These are phyloP conservation scores for Yamadazyma sp. DNA, from an alignment of 805 yeast genomes.

Conservation along the genomic window DNA sequence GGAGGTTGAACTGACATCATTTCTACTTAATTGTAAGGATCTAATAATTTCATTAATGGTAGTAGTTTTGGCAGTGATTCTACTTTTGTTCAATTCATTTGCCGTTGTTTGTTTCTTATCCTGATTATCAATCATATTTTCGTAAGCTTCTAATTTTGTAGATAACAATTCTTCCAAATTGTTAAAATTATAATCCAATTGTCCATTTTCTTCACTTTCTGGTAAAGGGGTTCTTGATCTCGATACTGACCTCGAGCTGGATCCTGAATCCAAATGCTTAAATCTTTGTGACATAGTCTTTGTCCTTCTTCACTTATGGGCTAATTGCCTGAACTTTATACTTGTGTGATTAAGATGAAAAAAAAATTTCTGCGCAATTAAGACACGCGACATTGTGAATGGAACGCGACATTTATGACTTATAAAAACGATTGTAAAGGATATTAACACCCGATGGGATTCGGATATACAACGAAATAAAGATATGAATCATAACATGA, in stretches of 20 bases:
- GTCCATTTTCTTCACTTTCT: slow-evolving; percentile 35
- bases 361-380: too few species aligned
- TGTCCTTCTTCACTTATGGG: too few species aligned
- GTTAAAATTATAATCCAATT: slow-evolving; percentile 31
- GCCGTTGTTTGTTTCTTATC: slow-evolving; percentile 28
- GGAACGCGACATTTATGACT: too few species aligned
- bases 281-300: too few species aligned
- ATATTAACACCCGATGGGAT: too few species aligned
- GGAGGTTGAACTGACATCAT: slow-evolving; percentile 44
- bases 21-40: slow-evolving; percentile 39
- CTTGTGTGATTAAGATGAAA: too few species aligned
- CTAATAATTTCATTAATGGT: slow-evolving; percentile 44
- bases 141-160: slow-evolving; percentile 29
- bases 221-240: slow-evolving; percentile 35
- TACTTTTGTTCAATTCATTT: slow-evolving; percentile 27
- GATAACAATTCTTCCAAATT: slow-evolving; percentile 34
- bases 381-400: too few species aligned
- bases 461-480: too few species aligned
- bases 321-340: too few species aligned
- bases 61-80: slow-evolving; percentile 34
- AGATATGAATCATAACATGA: too few species aligned
- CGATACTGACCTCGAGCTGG: slow-evolving; percentile 31
- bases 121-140: slow-evolving; percentile 16
- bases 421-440: too few species aligned
- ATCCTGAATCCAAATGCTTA: slow-evolving; percentile 17